Conservation (phyloP, 495 filamentous ascomycete genomes). For the Trichoderma erinaceum region DNA sequence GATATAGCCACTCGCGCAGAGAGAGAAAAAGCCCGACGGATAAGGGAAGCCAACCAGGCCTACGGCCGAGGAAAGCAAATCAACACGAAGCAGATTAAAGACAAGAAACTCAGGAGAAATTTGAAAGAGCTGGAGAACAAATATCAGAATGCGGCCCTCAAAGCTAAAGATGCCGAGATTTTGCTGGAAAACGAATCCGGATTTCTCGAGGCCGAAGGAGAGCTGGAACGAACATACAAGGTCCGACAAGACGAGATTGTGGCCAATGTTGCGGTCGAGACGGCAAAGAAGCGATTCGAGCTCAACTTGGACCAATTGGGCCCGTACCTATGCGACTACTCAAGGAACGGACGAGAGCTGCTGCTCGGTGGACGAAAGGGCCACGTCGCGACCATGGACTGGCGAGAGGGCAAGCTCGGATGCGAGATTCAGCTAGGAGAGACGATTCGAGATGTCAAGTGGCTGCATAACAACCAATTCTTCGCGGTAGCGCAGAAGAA, state of each 20-base stretch:
- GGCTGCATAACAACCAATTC: constrained; percentile 92
- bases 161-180: constrained; percentile 92
- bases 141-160: constrained; percentile 70
- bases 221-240: constrained; percentile 86
- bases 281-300: constrained; percentile 88
- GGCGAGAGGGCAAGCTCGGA: constrained; percentile 82
- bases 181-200: constrained; percentile 81
- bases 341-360: constrained; percentile 77
- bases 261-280: constrained; percentile 66
- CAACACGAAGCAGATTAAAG: constrained; percentile 50
- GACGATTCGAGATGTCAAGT: constrained; percentile 81
- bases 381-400: constrained; percentile 95
- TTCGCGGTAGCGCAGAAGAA: constrained; percentile 99
- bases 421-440: constrained; percentile 87
- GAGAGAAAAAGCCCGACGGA: constrained; percentile 35
- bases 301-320: constrained; percentile 76
- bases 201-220: constrained; percentile 81
- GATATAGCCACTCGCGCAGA: constrained; percentile 40
- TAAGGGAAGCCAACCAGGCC: constrained; percentile 59
- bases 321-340: constrained; percentile 83
- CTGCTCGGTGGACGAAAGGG: constrained; percentile 85
- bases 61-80: constrained; percentile 82
- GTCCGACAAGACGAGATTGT: constrained; percentile 84
- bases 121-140: constrained; percentile 70
- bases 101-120: constrained; percentile 85